phyloP scores from a whole-genome alignment of 108 stramenopile genomes.

The Skeletonema grethae region DNA sequence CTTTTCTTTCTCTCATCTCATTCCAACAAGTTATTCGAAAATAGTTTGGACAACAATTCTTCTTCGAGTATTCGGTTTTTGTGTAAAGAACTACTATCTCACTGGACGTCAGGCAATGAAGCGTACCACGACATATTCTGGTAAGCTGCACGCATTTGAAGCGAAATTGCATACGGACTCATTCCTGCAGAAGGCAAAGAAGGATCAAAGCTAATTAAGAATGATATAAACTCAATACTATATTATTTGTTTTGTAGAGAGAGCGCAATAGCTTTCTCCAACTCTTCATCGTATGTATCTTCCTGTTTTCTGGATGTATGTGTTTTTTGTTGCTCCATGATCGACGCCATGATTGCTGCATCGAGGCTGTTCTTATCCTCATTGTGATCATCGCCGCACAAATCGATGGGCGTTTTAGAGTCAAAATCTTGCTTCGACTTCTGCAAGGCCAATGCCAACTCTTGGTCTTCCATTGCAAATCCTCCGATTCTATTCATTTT shows the following conservation, averaged over 20 bases:
- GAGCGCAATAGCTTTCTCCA: slow-evolving; percentile 44
- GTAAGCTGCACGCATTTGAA: slow-evolving; percentile 81
- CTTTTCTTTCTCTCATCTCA: slow-evolving; percentile 49
- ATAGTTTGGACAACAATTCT: slow-evolving; percentile 85
- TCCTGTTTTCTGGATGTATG: not conserved
- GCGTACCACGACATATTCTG: slow-evolving; percentile 85
- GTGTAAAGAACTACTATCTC: slow-evolving; percentile 87
- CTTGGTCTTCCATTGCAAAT: slow-evolving; percentile 4
- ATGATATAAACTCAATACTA: not conserved
- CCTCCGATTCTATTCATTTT: not conserved
- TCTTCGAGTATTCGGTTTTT: slow-evolving; percentile 75
- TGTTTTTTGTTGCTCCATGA: slow-evolving; percentile 5
- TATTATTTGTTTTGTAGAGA: slow-evolving; percentile 34
- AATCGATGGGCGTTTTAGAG: not conserved
- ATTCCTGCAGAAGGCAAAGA: slow-evolving; percentile 63
- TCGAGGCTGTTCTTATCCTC: slow-evolving; percentile 5
- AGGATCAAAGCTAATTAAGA: not conserved
- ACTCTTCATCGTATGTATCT: slow-evolving; percentile 25
- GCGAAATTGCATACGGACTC: slow-evolving; percentile 78
- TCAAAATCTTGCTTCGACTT: slow-evolving; percentile 24
- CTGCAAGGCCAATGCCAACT: slow-evolving; percentile 15
- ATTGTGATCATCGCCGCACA: not conserved
- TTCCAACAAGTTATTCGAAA: slow-evolving; percentile 74
- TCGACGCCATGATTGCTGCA: slow-evolving; percentile 32
- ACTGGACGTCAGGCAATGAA: slow-evolving; percentile 85